Conservation (phyloP, 2,329 filamentous ascomycete species). For the Fonsecaea monophora region DNA sequence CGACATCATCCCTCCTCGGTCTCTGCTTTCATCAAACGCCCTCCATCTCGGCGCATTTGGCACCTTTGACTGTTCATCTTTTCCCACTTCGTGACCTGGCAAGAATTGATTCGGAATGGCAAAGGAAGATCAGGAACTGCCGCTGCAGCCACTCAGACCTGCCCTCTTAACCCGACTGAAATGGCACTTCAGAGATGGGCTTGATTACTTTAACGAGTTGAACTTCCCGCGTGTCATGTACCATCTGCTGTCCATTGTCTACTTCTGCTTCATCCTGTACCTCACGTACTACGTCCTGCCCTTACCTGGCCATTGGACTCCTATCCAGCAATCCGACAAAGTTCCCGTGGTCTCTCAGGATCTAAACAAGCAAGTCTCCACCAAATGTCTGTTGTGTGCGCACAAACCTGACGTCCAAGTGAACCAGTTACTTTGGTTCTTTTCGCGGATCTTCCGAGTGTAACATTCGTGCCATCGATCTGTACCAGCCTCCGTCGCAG, state of each 20-base stretch:
- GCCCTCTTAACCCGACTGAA: background rate
- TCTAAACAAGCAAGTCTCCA: conserved; percentile 26
- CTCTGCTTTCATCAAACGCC: background rate
- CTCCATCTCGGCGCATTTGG: background rate
- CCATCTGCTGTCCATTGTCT: conserved; percentile 27
- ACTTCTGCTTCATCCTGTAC: conserved; percentile 28
- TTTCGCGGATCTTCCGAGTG: conserved; percentile 49
- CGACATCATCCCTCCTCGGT: conserved; percentile 2
- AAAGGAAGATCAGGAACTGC: background rate
- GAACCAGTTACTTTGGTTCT: conserved; percentile 45
- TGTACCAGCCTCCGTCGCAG: conserved; percentile 45
- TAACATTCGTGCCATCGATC: conserved; percentile 45
- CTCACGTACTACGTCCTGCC: conserved; percentile 32
- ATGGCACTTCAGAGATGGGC: conserved; percentile 17
- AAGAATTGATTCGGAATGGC: background rate
- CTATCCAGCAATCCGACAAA: conserved; percentile 21
- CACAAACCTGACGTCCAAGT: conserved; percentile 9
- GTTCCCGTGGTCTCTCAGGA: conserved; percentile 22
- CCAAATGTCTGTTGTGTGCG: background rate
- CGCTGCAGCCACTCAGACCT: background rate
- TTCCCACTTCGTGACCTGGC: background rate
- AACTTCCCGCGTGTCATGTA: conserved; percentile 27
- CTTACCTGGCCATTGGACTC: conserved; percentile 23
- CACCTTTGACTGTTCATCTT: background rate
- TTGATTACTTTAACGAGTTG: conserved; percentile 27